phyloP scores from a whole-genome alignment of 768 basidiomycete species.

The Russula lepida region DNA sequence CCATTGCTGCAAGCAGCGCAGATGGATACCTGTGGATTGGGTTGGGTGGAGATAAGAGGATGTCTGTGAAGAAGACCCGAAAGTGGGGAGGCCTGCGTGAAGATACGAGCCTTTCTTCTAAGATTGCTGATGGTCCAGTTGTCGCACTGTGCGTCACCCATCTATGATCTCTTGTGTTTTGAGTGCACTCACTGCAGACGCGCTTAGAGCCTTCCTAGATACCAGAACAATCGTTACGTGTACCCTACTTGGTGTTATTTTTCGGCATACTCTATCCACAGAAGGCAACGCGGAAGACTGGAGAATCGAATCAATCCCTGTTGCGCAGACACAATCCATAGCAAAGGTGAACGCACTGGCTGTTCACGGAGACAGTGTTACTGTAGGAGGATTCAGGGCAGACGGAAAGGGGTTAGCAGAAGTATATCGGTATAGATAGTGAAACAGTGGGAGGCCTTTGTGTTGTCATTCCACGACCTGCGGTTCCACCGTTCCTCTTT shows the following conservation, averaged over 20 bases:
- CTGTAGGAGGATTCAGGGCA: slow-evolving; percentile 53
- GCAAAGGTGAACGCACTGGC: slow-evolving; percentile 62
- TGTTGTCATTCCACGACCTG: neutral
- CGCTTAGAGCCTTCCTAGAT: slow-evolving; percentile 31
- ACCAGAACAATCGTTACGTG: slow-evolving; percentile 42
- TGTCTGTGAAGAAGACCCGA: slow-evolving; percentile 38
- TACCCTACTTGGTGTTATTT: slow-evolving; percentile 53
- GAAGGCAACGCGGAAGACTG: slow-evolving; percentile 33
- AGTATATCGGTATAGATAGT: slow-evolving; percentile 1
- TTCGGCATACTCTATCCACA: slow-evolving; percentile 39
- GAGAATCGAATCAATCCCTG: slow-evolving; percentile 39
- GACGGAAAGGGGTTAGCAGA: slow-evolving; percentile 49
- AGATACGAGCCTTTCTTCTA: slow-evolving; percentile 37
- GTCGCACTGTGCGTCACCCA: slow-evolving; percentile 49
- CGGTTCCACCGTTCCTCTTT: neutral
- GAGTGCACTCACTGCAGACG: neutral
- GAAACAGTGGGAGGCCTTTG: neutral
- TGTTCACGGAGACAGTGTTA: slow-evolving; percentile 38
- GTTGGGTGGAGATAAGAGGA: slow-evolving; percentile 51
- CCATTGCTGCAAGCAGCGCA: slow-evolving; percentile 64
- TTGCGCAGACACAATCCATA: slow-evolving; percentile 33
- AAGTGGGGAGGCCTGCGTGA: slow-evolving; percentile 66
- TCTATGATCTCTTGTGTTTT: neutral
- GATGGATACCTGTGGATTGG: slow-evolving; percentile 69
- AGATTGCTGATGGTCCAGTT: slow-evolving; percentile 65